These are phyloP conservation scores for Nakazawaea wyomingensis DNA, from an alignment of 805 yeast genomes.

Conservation along the genomic window DNA sequence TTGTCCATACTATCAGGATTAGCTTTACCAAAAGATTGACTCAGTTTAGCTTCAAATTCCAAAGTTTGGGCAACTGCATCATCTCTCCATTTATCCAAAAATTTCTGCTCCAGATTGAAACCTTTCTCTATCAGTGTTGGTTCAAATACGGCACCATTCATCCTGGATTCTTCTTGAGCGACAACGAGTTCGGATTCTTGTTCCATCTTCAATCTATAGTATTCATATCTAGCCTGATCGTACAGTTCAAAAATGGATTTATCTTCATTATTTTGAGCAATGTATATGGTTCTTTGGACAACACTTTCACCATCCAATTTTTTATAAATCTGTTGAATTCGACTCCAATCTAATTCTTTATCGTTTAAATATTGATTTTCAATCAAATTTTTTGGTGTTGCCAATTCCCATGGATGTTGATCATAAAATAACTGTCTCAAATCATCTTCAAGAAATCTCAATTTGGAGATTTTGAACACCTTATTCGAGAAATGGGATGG, in stretches of 20 bases:
- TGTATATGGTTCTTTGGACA: slow-evolving; percentile 64
- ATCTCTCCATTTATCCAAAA: slow-evolving; percentile 67
- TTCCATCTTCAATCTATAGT: slow-evolving; percentile 78
- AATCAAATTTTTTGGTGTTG: slow-evolving; percentile 78
- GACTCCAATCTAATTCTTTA: slow-evolving; percentile 65
- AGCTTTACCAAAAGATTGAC: slow-evolving; percentile 11
- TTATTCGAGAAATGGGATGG: slow-evolving; percentile 31
- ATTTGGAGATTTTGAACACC: slow-evolving; percentile 46
- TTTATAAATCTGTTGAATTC: slow-evolving; percentile 64
- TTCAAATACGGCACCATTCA: slow-evolving; percentile 78
- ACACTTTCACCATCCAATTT: slow-evolving; percentile 88
- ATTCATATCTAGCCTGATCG: slow-evolving; percentile 82
- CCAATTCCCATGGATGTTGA: slow-evolving; percentile 98
- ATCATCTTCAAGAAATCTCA: slow-evolving; percentile 69
- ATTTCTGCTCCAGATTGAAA: slow-evolving; percentile 62
- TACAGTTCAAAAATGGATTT: slow-evolving; percentile 59
- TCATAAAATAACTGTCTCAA: slow-evolving; percentile 76
- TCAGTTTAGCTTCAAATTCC: slow-evolving; percentile 40
- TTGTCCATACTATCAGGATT: slow-evolving; percentile 20
- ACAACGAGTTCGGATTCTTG: slow-evolving; percentile 71
- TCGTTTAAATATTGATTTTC: slow-evolving; percentile 66
- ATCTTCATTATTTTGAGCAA: slow-evolving; percentile 34
- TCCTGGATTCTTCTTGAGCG: slow-evolving; percentile 73
- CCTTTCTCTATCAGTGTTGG: slow-evolving; percentile 62
- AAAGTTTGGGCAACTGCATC: slow-evolving; percentile 65